These are phyloP conservation scores for Mucor saturninus DNA, from an alignment of 371 early-diverging fungal species.

Conservation along the genomic window DNA sequence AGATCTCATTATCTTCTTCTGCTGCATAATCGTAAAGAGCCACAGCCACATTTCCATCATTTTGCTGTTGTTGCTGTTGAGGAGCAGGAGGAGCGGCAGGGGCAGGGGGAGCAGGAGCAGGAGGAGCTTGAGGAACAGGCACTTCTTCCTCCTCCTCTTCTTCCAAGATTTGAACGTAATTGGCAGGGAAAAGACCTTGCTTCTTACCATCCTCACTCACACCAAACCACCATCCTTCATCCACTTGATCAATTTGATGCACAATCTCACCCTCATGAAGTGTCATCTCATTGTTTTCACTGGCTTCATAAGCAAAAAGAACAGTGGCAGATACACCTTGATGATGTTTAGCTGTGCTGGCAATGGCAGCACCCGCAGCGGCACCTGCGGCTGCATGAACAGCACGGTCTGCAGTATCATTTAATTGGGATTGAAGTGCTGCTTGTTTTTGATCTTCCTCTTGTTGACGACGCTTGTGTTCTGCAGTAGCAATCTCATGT, in stretches of 20 bases:
- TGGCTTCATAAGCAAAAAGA: constrained; percentile 76
- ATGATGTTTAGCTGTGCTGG: constrained; percentile 12
- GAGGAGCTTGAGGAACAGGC: constrained; percentile 15
- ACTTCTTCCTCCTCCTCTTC: constrained; percentile 10
- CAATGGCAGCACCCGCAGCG: constrained; percentile 23
- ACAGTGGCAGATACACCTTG: constrained; percentile 63
- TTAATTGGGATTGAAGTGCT: constrained; percentile 26
- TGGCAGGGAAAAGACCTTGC: constrained; percentile 89
- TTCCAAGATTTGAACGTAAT: constrained; percentile 76
- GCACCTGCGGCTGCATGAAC: constrained; percentile 37
- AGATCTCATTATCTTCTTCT: constrained; percentile 87
- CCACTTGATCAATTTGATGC: constrained; percentile 70
- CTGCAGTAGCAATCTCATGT: constrained; percentile 31
- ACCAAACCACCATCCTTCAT: constrained; percentile 94
- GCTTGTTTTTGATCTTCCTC: constrained; percentile 30
- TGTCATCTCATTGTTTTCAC: constrained; percentile 86
- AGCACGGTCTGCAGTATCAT: constrained; percentile 41
- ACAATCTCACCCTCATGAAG: constrained; percentile 84
- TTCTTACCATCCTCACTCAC: constrained; percentile 75
- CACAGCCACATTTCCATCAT: constrained; percentile 49
- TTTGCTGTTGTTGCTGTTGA: constrained; percentile 6
- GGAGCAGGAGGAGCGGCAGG: constrained; percentile 28
- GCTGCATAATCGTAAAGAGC: constrained; percentile 89
- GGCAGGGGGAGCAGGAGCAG: constrained; percentile 22
- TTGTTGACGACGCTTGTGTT: constrained; percentile 25